These are phyloP conservation scores for Claviceps capensis DNA, from an alignment of 2,329 filamentous ascomycete genomes.

Conservation along the genomic window DNA sequence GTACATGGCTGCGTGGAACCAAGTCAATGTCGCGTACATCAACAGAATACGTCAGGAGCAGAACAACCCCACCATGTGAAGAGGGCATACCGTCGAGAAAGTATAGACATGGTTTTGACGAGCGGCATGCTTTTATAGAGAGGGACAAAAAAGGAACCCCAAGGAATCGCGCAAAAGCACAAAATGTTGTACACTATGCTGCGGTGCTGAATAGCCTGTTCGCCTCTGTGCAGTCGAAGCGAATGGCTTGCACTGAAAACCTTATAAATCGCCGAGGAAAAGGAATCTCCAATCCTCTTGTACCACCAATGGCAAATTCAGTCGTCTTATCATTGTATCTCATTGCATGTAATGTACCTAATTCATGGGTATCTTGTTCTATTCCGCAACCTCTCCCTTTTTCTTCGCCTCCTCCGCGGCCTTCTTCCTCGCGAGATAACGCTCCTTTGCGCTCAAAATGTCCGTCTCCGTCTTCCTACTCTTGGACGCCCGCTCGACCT, in stretches of 20 bases:
- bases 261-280: background rate
- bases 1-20: constrained; percentile 71
- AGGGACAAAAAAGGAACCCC: background rate
- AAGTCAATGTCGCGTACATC: constrained; percentile 56
- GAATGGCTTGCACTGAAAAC: background rate
- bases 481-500: constrained; percentile 54
- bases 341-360: too few relatives aligned
- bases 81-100: background rate
- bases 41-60: constrained; percentile 46
- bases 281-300: background rate
- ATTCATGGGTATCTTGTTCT: background rate
- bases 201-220: background rate
- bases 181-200: background rate
- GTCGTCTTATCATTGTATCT: background rate
- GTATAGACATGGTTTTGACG: background rate
- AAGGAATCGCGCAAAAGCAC: background rate
- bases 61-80: constrained; percentile 11
- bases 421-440: constrained; percentile 64
- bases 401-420: constrained; percentile 58
- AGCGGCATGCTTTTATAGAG: background rate
- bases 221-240: too few relatives aligned
- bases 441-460: constrained; percentile 63
- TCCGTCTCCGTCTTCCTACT: constrained; percentile 65
- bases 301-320: background rate
- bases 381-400: constrained; percentile 23